A percentile compares a stretch with the other conserved stretches of the same genome.
Conservation (phyloP, 2,329 filamentous ascomycete species). For the Aureobasidium sp. region DNA sequence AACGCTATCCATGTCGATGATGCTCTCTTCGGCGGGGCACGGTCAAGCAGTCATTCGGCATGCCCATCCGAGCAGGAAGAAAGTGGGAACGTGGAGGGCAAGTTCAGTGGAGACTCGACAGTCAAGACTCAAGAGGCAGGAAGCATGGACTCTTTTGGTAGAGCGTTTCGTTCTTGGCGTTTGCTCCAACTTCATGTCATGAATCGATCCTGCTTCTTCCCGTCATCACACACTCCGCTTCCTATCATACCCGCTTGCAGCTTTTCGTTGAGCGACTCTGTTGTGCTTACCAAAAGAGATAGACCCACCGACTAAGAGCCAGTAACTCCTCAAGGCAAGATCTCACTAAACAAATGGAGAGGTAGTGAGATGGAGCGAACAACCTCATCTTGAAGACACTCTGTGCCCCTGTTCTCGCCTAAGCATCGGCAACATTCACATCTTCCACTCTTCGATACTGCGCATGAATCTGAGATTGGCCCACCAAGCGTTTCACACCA, state of each 20-base stretch:
- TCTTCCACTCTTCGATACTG: not conserved
- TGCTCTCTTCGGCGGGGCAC: not conserved
- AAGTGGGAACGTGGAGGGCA: not conserved
- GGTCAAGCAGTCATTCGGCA: not conserved
- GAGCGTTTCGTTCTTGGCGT: not conserved
- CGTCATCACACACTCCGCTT: not conserved
- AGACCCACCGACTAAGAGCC: too few species aligned
- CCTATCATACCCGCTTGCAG: not conserved
- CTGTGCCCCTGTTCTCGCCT: not conserved
- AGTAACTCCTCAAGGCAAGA: not conserved
- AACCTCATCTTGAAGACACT: not conserved
- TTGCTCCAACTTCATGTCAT: not conserved
- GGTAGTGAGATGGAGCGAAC: not conserved
- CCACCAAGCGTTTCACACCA: not conserved
- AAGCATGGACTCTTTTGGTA: constrained; percentile 1
- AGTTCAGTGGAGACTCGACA: not conserved
- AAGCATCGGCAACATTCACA: not conserved
- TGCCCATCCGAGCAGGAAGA: not conserved
- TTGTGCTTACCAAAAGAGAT: not conserved
- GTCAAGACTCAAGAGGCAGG: not conserved
- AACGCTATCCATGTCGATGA: not conserved
- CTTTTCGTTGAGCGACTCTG: not conserved
- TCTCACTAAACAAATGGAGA: not conserved
- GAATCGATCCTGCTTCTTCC: not conserved
- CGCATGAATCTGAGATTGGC: not conserved